Evolutionary conservation across 2,329 filamentous ascomycete genomes (phyloP), one percentile per base, ranked within the genome.

Genomic region (Capronia americana): DNA sequence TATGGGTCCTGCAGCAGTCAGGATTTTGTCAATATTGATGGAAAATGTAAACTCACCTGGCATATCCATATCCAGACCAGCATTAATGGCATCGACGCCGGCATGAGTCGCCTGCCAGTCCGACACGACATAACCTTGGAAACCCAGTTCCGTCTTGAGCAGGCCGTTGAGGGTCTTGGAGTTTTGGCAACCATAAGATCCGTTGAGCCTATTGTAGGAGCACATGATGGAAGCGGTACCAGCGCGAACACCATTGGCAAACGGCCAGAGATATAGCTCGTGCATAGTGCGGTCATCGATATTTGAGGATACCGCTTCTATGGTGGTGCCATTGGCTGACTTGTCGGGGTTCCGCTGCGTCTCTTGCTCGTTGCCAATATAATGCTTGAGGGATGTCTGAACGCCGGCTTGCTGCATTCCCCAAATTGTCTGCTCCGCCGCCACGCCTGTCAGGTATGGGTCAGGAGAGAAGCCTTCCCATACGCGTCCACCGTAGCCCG

Each of bases 241-340:
- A 8, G 89, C 89, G 63, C 83, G 83, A 61, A 92, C 85, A 1
- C 88, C 88, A 73, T 93, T 90, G 28, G 86, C 89, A 74, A 93
- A 93, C 0, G 91, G 91, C 91, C 91, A 93, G 28, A 89, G 80
- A 74, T 92, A 93, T 5, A 92, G 77, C 76, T 93, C 91, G 73
- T 92, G 90, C 74, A 92, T 80, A 0, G 90, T 89, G 68, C 90
- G 86, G 76, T 93, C 91, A 66, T 91, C 89, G 20, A 91, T 81
- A 72, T 89, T 90, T 51, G 85, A 84, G 23, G 73, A 81, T 65
- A 79, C 77, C 11, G 76, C 69, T 50, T 72, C 68, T 53, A 73
- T 72, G 12, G 80, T 85, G 70, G 85, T 81, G 7, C 81, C 82
- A 58, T 85, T 81, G 24, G 73, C 69, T 28, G 76, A 67, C 75